Conservation (phyloP, 1,284 basidiomycete species). For the Coriolopsis trogii region DNA sequence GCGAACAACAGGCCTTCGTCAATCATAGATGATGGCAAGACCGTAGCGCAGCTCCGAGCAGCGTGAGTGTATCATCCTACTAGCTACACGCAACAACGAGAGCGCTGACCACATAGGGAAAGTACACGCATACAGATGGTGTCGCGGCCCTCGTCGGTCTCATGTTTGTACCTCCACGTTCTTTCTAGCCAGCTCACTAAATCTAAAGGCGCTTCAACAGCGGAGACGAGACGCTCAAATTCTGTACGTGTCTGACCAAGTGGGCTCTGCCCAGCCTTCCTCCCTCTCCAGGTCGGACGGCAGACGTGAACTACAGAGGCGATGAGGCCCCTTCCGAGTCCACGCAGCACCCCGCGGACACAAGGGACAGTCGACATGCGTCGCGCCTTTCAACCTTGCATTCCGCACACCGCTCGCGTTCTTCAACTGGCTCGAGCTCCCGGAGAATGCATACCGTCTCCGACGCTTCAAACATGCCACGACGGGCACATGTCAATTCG, state of each 20-base stretch:
- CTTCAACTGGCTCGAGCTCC: conserved; percentile 31
- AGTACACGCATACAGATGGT: conserved; percentile 31
- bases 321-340: background rate
- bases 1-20: conserved; percentile 35
- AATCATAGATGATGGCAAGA: conserved; percentile 60
- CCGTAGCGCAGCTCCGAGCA: conserved; percentile 36
- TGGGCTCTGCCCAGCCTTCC: conserved; percentile 15
- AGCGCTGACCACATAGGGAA: conserved; percentile 9
- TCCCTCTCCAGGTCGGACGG: background rate
- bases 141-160: conserved; percentile 26
- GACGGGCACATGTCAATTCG: conserved; percentile 28
- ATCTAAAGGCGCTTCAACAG: conserved; percentile 22
- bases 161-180: background rate
- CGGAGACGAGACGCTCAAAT: conserved; percentile 18
- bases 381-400: conserved; percentile 30
- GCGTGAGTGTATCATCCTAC: conserved; percentile 37
- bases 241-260: conserved; percentile 16
- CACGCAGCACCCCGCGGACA: conserved; percentile 16
- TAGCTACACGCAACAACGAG: conserved; percentile 8
- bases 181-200: background rate
- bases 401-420: conserved; percentile 26
- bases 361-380: conserved; percentile 33
- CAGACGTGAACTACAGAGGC: conserved; percentile 2
- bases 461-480: conserved; percentile 30
- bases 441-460: conserved; percentile 25